Percentiles rank a stretch among this genome's conserved stretches.
phyloP scores from a whole-genome alignment of 108 stramenopile species.

The Pseudonitzschia delicatissima region DNA sequence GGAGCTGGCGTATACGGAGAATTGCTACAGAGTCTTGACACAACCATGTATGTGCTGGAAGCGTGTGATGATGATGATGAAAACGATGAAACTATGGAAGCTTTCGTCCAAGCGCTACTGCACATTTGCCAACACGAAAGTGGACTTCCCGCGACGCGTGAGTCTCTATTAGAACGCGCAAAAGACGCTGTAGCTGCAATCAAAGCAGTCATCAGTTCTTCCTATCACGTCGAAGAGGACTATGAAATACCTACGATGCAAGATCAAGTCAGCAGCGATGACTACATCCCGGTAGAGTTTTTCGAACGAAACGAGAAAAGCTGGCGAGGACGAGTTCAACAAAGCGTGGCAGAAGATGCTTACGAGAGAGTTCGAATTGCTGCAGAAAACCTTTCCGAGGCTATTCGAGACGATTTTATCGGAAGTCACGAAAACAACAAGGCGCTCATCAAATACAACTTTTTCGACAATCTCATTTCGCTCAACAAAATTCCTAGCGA shows the following conservation, averaged over 20 bases:
- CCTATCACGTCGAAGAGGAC: conserved; percentile 33
- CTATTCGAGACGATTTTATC: conserved; percentile 68
- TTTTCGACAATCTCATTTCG: conserved; percentile 83
- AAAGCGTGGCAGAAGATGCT: conserved; percentile 32
- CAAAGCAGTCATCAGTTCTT: conserved; percentile 53
- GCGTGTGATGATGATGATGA: conserved; percentile 10
- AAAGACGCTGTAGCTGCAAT: conserved; percentile 47
- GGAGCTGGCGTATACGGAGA: conserved; percentile 73
- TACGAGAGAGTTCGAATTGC: conserved; percentile 49
- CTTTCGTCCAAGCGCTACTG: conserved; percentile 28
- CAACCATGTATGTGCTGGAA: conserved; percentile 35
- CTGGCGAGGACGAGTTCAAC: conserved; percentile 73
- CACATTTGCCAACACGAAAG: conserved; percentile 64
- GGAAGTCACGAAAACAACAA: conserved; percentile 32
- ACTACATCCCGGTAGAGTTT: conserved; percentile 51
- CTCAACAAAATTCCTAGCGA: conserved; percentile 65
- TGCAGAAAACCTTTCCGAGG: conserved; percentile 42
- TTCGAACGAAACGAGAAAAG: conserved; percentile 70
- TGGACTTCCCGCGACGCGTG: conserved; percentile 44
- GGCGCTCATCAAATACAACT: conserved; percentile 56
- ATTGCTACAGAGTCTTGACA: conserved; percentile 52
- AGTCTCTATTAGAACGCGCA: conserved; percentile 40
- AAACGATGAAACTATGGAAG: not conserved
- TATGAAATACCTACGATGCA: not conserved
- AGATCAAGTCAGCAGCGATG: conserved; percentile 9